Conservation (phyloP, 768 basidiomycete species). For the Suillus spraguei region DNA sequence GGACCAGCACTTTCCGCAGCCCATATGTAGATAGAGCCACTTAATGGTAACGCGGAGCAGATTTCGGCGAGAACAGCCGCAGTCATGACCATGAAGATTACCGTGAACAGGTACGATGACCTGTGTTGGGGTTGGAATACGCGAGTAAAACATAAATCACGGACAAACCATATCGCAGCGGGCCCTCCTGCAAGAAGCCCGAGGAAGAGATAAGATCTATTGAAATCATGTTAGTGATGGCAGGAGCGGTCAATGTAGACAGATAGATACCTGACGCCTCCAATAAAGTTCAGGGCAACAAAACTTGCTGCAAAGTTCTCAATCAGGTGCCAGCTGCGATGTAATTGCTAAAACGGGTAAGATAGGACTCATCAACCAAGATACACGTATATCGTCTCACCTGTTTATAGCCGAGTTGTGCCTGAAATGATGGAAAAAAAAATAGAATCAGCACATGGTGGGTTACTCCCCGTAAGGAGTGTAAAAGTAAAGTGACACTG, state of each 20-base stretch:
- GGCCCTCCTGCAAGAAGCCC: constrained; percentile 87
- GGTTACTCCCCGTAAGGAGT: constrained; percentile 41
- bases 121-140: constrained; percentile 40
- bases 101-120: constrained; percentile 83
- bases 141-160: neutral
- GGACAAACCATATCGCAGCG: constrained; percentile 73
- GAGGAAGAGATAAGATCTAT: constrained; percentile 75
- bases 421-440: constrained; percentile 44
- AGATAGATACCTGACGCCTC: constrained; percentile 69
- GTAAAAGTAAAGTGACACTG: constrained; percentile 58
- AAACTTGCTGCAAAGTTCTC: constrained; percentile 91
- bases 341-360: constrained; percentile 62
- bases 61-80: constrained; percentile 88
- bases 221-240: neutral
- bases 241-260: neutral
- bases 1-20: constrained; percentile 91
- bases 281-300: constrained; percentile 89
- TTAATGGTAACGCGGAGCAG: constrained; percentile 84
- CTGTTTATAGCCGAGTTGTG: constrained; percentile 79
- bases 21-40: constrained; percentile 95
- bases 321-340: constrained; percentile 80
- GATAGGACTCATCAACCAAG: constrained; percentile 9
- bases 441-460: constrained; percentile 50
- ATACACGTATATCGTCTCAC: constrained; percentile 36
- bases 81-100: constrained; percentile 87